Evolutionary conservation across 2,329 filamentous ascomycete species (phyloP).

Genomic region (Neurospora sp.): DNA sequence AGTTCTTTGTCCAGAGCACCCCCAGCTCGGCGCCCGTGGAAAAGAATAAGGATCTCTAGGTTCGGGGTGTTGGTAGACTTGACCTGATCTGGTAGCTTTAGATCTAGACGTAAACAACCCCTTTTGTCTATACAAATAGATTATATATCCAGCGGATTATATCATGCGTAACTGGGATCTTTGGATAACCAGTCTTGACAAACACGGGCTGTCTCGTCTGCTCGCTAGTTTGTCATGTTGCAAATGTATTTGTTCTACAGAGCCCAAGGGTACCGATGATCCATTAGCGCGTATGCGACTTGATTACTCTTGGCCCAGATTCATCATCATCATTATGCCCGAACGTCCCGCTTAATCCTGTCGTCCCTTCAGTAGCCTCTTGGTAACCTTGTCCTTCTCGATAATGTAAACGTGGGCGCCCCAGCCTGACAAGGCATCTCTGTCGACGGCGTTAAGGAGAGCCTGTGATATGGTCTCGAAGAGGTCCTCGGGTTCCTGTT

Average conservation of each 20-base stretch:
- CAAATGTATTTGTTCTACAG: background rate
- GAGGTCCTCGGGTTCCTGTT: constrained; percentile 77
- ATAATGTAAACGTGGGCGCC: constrained; percentile 99
- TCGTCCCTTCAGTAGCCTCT: constrained; percentile 94
- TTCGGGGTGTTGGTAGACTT: background rate
- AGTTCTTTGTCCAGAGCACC: constrained; percentile 49
- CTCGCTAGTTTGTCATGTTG: background rate
- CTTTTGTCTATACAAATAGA: background rate
- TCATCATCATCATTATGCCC: constrained; percentile 1
- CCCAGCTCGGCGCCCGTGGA: constrained; percentile 27
- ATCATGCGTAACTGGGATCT: background rate
- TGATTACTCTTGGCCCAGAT: background rate
- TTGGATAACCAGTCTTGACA: background rate
- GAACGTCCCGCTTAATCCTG: constrained; percentile 57
- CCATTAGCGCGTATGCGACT: background rate
- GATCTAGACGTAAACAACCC: constrained; percentile 1
- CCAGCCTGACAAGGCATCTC: constrained; percentile 95
- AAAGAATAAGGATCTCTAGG: constrained; percentile 40
- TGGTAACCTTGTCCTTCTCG: constrained; percentile 99
- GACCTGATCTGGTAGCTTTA: background rate
- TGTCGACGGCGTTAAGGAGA: constrained; percentile 88
- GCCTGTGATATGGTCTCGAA: constrained; percentile 98
- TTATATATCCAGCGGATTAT: background rate
- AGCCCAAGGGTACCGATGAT: background rate
- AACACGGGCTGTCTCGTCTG: background rate